Conservation (phyloP, 805 yeast genomes). For the Candida yuanshanica region DNA sequence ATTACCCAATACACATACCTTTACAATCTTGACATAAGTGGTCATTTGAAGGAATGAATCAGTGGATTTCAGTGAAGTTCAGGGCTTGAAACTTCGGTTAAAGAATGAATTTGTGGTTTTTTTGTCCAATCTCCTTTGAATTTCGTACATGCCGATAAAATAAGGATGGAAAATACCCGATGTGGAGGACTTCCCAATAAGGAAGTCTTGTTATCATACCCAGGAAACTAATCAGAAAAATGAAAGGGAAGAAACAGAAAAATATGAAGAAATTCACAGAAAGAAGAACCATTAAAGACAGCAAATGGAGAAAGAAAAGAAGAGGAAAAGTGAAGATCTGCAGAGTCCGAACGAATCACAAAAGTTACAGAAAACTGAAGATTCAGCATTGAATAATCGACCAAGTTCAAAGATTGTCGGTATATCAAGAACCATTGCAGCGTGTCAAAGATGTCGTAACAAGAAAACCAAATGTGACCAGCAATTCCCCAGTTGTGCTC, state of each 20-base stretch:
- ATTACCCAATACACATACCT: too few species aligned
- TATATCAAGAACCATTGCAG: slow-evolving; percentile 64
- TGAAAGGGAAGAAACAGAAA: too few species aligned
- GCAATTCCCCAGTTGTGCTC: slow-evolving; percentile 48
- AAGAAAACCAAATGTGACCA: slow-evolving; percentile 62
- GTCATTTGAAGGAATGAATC: slow-evolving; percentile 37
- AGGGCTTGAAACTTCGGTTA: background rate
- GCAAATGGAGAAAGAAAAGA: background rate
- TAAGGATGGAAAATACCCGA: background rate
- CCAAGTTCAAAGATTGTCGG: slow-evolving; percentile 29
- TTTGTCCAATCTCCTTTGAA: too few species aligned
- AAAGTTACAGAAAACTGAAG: background rate
- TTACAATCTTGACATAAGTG: slow-evolving; percentile 68
- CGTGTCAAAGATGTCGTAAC: slow-evolving; percentile 78
- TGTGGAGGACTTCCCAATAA: background rate
- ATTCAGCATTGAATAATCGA: slow-evolving; percentile 1
- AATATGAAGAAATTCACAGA: too few species aligned
- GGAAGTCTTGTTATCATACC: background rate
- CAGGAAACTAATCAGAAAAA: background rate
- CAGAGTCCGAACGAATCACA: background rate
- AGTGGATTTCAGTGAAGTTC: background rate
- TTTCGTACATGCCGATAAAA: slow-evolving; percentile 3
- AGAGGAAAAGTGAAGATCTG: background rate
- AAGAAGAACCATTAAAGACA: background rate
- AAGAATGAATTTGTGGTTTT: background rate